Conservation (phyloP, 768 basidiomycete species). For the Auriscalpium orientale region DNA sequence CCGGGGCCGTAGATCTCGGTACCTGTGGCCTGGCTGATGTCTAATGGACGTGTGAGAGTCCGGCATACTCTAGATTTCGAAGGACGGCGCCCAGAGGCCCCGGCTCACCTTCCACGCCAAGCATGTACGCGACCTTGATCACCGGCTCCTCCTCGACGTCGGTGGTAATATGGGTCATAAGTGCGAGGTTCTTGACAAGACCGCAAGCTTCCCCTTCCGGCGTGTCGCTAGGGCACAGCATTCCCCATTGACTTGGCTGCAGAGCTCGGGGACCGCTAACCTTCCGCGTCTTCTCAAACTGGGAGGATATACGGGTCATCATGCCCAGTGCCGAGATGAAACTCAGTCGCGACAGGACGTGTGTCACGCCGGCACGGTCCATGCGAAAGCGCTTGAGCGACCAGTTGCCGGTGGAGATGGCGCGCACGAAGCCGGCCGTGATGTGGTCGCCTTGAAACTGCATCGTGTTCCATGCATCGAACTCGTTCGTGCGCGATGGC, state of each 20-base stretch:
- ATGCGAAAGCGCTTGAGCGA: constrained; percentile 98
- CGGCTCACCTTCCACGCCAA: constrained; percentile 88
- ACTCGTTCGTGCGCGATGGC: constrained; percentile 87
- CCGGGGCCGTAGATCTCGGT: constrained; percentile 92
- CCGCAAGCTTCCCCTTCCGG: constrained; percentile 99
- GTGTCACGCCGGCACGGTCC: constrained; percentile 97
- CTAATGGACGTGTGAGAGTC: constrained; percentile 29
- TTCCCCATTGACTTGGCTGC: constrained; percentile 98
- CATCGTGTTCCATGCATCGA: constrained; percentile 92
- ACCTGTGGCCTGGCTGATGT: constrained; percentile 87
- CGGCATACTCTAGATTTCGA: neutral
- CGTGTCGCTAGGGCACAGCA: constrained; percentile 96
- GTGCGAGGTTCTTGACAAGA: constrained; percentile 93
- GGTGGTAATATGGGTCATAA: constrained; percentile 99
- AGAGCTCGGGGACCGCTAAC: constrained; percentile 95
- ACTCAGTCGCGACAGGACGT: constrained; percentile 89
- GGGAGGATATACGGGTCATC: constrained; percentile 99
- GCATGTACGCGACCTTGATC: constrained; percentile 79
- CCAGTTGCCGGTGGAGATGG: constrained; percentile 99
- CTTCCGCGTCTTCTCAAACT: constrained; percentile 99
- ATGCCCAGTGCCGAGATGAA: constrained; percentile 98
- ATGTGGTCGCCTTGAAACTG: constrained; percentile 95
- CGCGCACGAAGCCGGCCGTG: constrained; percentile 91
- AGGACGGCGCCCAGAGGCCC: neutral
- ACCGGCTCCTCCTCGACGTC: constrained; percentile 97